Conservation (phyloP, 805 yeast genomes). For the Tetrapisispora namnaoensis region DNA sequence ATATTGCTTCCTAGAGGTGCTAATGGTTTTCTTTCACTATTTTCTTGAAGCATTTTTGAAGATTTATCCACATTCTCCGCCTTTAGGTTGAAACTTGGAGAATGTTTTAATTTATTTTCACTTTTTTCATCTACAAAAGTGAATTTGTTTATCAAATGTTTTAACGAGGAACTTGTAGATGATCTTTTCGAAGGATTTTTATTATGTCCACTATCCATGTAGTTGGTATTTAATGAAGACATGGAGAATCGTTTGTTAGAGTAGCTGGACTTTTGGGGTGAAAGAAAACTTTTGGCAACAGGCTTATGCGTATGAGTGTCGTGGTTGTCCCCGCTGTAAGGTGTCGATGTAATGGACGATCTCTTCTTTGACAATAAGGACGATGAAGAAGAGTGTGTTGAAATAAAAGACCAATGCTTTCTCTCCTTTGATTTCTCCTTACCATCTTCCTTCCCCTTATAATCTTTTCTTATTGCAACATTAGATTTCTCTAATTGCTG, state of each 20-base stretch:
- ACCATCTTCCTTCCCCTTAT: background rate
- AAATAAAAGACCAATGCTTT: constrained; percentile 23
- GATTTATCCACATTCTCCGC: background rate
- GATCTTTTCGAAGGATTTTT: constrained; percentile 15
- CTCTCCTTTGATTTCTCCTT: background rate
- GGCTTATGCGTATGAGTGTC: constrained; percentile 1
- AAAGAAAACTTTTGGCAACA: constrained; percentile 1
- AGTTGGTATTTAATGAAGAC: constrained; percentile 3
- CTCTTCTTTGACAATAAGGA: constrained; percentile 19
- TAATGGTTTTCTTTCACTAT: constrained; percentile 8
- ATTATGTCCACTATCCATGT: background rate
- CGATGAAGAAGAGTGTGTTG: constrained; percentile 17
- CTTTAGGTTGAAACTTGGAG: background rate
- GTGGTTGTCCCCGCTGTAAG: constrained; percentile 10
- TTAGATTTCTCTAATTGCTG: background rate
- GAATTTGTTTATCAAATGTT: constrained; percentile 24
- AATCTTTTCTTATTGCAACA: background rate
- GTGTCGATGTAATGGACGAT: constrained; percentile 24
- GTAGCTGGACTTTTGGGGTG: constrained; percentile 3
- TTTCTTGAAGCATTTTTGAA: background rate
- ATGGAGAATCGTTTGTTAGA: constrained; percentile 10
- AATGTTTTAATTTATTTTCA: background rate
- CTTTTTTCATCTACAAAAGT: constrained; percentile 16
- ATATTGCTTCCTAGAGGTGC: constrained; percentile 6
- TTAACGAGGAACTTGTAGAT: constrained; percentile 26